A percentile compares a stretch with the other conserved stretches of the same genome.
Evolutionary conservation across 495 filamentous ascomycete species (phyloP).

Genomic region (Podospora pseudocomata): DNA sequence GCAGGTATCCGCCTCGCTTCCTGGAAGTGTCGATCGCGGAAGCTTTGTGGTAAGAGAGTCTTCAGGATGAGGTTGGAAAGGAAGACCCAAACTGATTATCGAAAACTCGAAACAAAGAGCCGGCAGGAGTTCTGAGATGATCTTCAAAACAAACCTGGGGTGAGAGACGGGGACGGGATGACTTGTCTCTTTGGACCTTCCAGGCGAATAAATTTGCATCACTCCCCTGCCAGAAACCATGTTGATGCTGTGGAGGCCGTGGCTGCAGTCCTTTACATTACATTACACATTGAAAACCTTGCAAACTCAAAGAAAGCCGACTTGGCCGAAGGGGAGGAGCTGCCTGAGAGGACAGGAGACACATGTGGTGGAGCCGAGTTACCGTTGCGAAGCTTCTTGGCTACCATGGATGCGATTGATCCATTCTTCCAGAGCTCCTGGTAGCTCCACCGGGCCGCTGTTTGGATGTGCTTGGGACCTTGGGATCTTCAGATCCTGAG

Average conservation of each 20-base stretch:
- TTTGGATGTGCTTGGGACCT: background rate
- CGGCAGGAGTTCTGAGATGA: background rate
- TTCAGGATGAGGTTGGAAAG: background rate
- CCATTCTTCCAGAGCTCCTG: background rate
- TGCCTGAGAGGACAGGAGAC: background rate
- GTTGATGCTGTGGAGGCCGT: background rate
- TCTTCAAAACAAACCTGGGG: background rate
- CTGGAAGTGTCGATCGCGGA: background rate
- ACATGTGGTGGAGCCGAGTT: background rate
- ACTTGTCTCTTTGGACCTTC: background rate
- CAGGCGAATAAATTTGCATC: background rate
- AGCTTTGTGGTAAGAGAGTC: background rate
- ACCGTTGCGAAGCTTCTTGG: background rate
- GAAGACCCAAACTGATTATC: background rate
- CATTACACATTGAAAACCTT: background rate
- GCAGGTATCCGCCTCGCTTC: background rate
- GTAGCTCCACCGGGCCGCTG: background rate
- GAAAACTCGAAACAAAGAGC: background rate
- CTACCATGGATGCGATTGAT: background rate
- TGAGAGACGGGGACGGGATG: background rate
- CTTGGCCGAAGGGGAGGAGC: background rate
- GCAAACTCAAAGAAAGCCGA: background rate
- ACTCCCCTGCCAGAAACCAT: background rate
- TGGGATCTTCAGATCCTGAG: background rate
- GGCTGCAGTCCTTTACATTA: background rate